Evolutionary conservation across 306 rosid genomes (phyloP), one percentile per base, ranked within the genome.

Genomic region (Cicer arietinum): DNA sequence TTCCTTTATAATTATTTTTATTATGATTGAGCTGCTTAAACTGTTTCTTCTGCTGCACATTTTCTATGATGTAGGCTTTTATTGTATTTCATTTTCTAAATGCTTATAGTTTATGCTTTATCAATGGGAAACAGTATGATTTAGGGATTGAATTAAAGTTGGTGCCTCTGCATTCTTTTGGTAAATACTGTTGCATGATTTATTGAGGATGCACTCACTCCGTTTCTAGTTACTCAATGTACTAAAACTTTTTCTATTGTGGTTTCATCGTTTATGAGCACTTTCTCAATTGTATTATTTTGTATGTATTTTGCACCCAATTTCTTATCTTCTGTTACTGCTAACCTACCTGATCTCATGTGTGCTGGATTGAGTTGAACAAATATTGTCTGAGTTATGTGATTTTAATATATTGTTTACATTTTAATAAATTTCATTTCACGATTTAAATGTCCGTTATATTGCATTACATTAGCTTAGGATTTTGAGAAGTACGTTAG

Each of bases 381-480:
- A 62, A 7, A 13, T 62, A n/a, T 1, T 8, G 39, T 57, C 54
- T 5, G 6, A 61, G 66, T 60, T 2, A 0, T 37, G 45, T 13
- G 67, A 62, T 60, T 60, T 35, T 35, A 60, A 37, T 25, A 30
- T 62, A 5, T 62, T 60, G 10, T 62, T 75, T 68, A 5, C 50
- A 14, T 57, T 65, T 50, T 53, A 59, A 8, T 6, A 43, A 43
- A 43, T 43, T 7, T 7, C 16, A 47, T 63, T 59, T 47, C 44
- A 47, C 58, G 69, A n/a, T 53, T 69, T 69, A 20, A 45, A 70
- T 75, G 64, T 81, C 47, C 22, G 6, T 71, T 61, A 44, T 61
- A 17, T 53, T 41, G 43, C 66, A 68, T 9, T 58, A 1, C 9
- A 17, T 62, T 60, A 57, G 58, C 54, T 45, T 43, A 35, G 30